These are phyloP conservation scores for Populus hybrid DNA, from an alignment of 441 rosid species.

Conservation along the genomic window DNA sequence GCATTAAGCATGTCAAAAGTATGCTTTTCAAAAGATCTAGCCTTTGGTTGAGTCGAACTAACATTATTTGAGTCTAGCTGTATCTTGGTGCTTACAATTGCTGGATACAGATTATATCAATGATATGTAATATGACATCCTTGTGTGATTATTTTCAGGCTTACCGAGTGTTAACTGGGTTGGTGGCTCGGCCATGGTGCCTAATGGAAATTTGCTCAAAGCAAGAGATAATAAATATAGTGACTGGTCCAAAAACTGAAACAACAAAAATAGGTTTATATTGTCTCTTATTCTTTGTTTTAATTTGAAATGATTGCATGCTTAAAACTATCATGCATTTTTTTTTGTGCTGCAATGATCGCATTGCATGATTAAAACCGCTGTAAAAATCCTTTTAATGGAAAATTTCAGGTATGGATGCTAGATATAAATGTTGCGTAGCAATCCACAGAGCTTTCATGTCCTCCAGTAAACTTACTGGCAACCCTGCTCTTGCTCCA, in stretches of 20 bases:
- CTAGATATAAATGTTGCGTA: slow-evolving; percentile 72
- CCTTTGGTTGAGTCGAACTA: not conserved
- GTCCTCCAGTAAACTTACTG: slow-evolving; percentile 44
- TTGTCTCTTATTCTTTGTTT: not conserved
- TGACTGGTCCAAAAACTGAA: slow-evolving; percentile 66
- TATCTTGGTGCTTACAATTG: not conserved
- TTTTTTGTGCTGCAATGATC: not conserved
- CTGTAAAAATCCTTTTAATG: slow-evolving; percentile 3
- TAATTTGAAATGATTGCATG: not conserved
- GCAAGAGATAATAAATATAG: slow-evolving; percentile 58
- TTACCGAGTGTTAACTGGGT: slow-evolving; percentile 66
- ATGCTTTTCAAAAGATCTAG: not conserved
- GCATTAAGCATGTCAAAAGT: not conserved
- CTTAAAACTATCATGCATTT: not conserved
- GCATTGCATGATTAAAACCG: not conserved
- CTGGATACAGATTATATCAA: not conserved
- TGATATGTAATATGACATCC: not conserved
- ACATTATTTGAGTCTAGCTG: not conserved
- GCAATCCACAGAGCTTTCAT: slow-evolving; percentile 58
- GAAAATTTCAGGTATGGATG: slow-evolving; percentile 66
- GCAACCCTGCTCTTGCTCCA: slow-evolving; percentile 55
- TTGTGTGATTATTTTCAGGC: slow-evolving; percentile 42
- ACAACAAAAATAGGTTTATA: slow-evolving; percentile 67
- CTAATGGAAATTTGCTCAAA: slow-evolving; percentile 75
- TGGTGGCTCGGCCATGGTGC: slow-evolving; percentile 84